These are phyloP conservation scores for Metschnikowia santaceciliae DNA, from an alignment of 805 yeast species.

Conservation along the genomic window DNA sequence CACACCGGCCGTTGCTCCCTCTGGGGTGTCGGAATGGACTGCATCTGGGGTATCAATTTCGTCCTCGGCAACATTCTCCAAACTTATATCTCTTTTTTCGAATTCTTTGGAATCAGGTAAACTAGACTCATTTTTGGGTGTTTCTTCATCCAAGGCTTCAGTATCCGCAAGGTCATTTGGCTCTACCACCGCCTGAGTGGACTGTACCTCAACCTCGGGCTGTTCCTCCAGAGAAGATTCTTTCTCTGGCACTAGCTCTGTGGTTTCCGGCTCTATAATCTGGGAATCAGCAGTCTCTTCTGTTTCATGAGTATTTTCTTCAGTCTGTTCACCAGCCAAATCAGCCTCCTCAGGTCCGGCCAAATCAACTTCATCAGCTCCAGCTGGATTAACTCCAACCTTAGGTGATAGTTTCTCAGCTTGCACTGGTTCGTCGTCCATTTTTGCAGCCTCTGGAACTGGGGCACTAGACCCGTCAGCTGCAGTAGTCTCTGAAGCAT, in stretches of 20 bases:
- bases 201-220: background rate
- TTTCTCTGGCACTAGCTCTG: constrained; percentile 6
- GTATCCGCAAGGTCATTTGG: background rate
- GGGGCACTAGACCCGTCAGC: background rate
- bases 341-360: background rate
- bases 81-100: background rate
- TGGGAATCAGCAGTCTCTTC: background rate
- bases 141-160: constrained; percentile 12
- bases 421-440: background rate
- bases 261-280: background rate
- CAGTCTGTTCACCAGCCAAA: background rate
- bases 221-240: background rate
- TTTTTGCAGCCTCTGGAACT: background rate
- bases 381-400: background rate
- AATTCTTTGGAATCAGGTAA: background rate
- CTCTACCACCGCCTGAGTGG: background rate
- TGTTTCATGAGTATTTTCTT: background rate
- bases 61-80: constrained; percentile 1
- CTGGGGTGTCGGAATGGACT: background rate
- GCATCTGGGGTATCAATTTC: background rate
- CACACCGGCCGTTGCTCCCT: background rate
- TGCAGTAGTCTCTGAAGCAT: background rate
- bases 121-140: background rate
- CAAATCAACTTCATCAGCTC: background rate
- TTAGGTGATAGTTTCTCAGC: background rate